These are phyloP conservation scores for Lotus japonicus DNA, from an alignment of 306 rosid genomes.

Conservation along the genomic window DNA sequence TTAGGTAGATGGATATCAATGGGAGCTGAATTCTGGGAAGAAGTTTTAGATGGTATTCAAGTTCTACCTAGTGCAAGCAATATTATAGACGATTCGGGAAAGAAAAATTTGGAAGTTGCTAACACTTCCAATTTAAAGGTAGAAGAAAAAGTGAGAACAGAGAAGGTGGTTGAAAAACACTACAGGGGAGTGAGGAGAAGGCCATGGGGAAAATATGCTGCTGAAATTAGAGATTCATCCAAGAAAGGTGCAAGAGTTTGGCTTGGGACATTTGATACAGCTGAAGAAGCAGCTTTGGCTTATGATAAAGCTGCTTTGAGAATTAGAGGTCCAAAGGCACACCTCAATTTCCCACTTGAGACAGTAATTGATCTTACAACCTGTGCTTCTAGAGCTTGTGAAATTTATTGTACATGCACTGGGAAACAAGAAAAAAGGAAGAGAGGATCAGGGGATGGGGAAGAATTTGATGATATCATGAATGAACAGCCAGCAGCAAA, in stretches of 20 bases:
- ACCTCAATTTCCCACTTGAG: constrained; percentile 73
- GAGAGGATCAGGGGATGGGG: constrained; percentile 36
- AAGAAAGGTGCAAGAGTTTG: constrained; percentile 81
- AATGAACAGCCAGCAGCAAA: constrained; percentile 33
- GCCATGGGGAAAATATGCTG: constrained; percentile 98
- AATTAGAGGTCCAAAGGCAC: constrained; percentile 74
- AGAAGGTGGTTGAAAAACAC: constrained; percentile 35
- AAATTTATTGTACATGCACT: not conserved
- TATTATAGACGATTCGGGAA: not conserved
- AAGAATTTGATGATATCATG: constrained; percentile 24
- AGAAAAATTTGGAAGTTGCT: constrained; percentile 5
- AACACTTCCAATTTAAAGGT: not conserved
- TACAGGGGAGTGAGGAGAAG: constrained; percentile 91
- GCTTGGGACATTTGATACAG: constrained; percentile 92
- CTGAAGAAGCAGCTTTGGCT: constrained; percentile 90
- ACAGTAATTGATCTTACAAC: constrained; percentile 18
- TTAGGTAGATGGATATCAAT: constrained; percentile 91
- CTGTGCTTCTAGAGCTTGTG: not conserved
- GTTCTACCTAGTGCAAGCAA: constrained; percentile 8
- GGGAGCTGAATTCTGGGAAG: constrained; percentile 94
- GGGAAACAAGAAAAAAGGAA: constrained; percentile 24
- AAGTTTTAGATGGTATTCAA: constrained; percentile 36
- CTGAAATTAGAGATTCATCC: constrained; percentile 81
- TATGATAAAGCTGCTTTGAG: constrained; percentile 94
- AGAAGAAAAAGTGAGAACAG: constrained; percentile 9